A percentile compares a stretch with the other conserved stretches of the same genome.
Evolutionary conservation across 495 filamentous ascomycete genomes (phyloP).

Genomic region (Hypomontagnella submonticulosa): DNA sequence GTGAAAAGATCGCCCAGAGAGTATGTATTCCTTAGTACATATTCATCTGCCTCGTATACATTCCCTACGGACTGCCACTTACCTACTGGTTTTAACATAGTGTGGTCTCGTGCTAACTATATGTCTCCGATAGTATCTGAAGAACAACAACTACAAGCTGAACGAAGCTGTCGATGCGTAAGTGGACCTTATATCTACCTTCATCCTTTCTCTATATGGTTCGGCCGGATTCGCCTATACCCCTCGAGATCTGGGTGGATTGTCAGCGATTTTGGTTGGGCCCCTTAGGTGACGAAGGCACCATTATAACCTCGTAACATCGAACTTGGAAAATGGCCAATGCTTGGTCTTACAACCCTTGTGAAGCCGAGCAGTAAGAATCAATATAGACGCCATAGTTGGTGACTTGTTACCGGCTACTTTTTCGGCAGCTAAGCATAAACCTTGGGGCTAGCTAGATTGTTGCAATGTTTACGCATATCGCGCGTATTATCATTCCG

Average conservation of each 20-base stretch:
- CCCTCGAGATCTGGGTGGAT: not conserved
- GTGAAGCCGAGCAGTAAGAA: not conserved
- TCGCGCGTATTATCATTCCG: slow-evolving; percentile 6
- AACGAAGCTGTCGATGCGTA: slow-evolving; percentile 64
- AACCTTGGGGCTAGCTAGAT: not conserved
- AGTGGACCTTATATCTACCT: slow-evolving; percentile 45
- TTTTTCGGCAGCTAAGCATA: not conserved
- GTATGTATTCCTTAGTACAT: slow-evolving; percentile 57
- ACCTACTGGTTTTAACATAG: no score
- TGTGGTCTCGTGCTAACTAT: slow-evolving; percentile 32
- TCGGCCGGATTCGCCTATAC: not conserved
- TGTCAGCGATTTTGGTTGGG: not conserved
- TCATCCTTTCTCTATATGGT: slow-evolving; percentile 11
- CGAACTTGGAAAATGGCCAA: slow-evolving; percentile 1
- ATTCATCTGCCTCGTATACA: slow-evolving; percentile 8
- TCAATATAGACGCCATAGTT: not conserved
- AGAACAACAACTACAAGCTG: slow-evolving; percentile 57
- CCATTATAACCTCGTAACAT: not conserved
- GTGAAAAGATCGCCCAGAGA: slow-evolving; percentile 61
- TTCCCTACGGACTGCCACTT: not conserved
- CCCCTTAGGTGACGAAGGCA: not conserved
- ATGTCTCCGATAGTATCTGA: slow-evolving; percentile 49
- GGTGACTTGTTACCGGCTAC: not conserved
- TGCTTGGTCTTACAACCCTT: not conserved
- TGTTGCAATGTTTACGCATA: not conserved